phyloP scores from a whole-genome alignment of 768 basidiomycete species.

The Mrakia blollopis region DNA sequence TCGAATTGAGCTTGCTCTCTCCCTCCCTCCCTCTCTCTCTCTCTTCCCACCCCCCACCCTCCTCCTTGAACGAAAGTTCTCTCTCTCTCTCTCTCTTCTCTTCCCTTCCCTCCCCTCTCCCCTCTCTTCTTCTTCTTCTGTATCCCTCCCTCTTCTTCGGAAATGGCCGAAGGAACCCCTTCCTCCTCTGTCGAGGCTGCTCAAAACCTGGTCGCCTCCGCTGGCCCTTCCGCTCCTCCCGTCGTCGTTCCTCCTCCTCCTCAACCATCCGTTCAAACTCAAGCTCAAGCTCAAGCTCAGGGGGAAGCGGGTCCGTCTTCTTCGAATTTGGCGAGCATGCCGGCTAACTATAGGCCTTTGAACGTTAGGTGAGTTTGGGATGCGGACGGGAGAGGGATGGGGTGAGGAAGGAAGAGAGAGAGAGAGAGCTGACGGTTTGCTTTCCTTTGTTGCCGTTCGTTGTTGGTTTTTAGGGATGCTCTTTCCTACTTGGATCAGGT shows the following conservation, averaged over 20 bases:
- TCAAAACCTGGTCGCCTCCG: conserved; percentile 11
- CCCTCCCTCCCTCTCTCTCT: too few relatives aligned
- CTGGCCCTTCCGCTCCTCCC: conserved; percentile 4
- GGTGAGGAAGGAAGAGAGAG: background rate
- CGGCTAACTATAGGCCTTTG: conserved; percentile 25
- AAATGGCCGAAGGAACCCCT: conserved; percentile 5
- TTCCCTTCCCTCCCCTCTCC: background rate
- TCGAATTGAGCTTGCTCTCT: too few relatives aligned
- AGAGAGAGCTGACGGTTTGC: conserved; percentile 1
- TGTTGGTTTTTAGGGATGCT: conserved; percentile 71
- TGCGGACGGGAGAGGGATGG: background rate
- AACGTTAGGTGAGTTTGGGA: conserved; percentile 29
- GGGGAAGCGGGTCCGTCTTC: background rate
- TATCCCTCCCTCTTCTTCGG: background rate
- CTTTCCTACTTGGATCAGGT: conserved; percentile 90
- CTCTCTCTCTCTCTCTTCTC: background rate
- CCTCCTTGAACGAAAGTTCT: background rate
- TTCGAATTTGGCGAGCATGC: background rate
- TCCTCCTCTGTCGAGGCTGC: conserved; percentile 11
- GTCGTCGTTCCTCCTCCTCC: background rate
- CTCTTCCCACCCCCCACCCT: background rate
- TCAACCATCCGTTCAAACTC: background rate
- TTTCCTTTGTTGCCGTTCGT: background rate
- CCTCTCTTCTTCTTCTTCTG: background rate
- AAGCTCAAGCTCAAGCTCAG: background rate